Base-by-base conservation (phyloP, 2,329 filamentous ascomycete genomes). In the Fusarium pseudocircinatum region DNA sequence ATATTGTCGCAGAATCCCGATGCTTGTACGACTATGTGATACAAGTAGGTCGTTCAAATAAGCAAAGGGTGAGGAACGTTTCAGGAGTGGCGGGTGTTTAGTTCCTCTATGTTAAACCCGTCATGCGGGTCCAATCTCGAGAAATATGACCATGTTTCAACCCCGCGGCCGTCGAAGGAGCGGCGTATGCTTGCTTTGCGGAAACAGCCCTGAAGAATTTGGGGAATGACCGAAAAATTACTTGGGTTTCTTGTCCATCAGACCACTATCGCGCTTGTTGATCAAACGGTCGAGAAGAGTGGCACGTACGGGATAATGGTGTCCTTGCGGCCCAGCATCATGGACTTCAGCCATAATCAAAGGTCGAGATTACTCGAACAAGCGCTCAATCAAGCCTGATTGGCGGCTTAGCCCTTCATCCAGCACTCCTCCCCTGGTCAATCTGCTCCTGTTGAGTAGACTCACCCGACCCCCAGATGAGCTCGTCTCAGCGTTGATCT, bases 401-500 rank as follows among this genome's bases (percentile, higher is more conserved):
- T 67, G 49, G 70, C 24, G 32, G 42, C 46, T 52, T 52, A 53
- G 15, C 30, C 36, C 32, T 60, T 32, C 44, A 32, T 46, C 43
- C 44, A 57, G 28, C 20, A 39, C 40, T 39, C 34, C 39, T 62
- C 14, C 47, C 36, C 26, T n/a, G 44, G 43, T 42, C 30, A 47
- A 40, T 43, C 43, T 63, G 14, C 52, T 36, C 71, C 46, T 50
- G 40, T 43, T 70, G 40, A 50, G 60, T 42, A 24, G 32, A 39
- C 42, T 39, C 36, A 65, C 61, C 65, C 42, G 49, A 43, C 20
- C 26, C 39, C n/a, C 34, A 46, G 50, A 44, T 52, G 24, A 62
- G 34, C 59, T 37, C 59, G 52, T 60, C 61, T 49, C 59, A 56
- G 58, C 46, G 43, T 67, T 69, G 56, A 78, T 76, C 66, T 78